Base-by-base conservation (phyloP, 306 rosid species). In the Ceratonia siliqua region DNA sequence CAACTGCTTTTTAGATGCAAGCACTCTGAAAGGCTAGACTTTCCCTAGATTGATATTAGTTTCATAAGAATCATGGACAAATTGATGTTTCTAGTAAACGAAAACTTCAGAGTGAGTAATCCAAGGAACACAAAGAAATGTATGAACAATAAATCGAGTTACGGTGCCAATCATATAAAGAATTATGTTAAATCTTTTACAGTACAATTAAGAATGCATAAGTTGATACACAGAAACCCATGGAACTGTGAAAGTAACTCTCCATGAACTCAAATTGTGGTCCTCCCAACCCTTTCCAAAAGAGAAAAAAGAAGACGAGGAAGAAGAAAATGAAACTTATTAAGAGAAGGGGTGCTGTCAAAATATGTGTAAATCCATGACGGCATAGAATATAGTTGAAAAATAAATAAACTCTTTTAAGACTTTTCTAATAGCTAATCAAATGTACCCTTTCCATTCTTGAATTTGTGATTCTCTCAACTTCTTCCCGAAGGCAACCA, bases 401-500 rank as follows among this genome's bases (percentile, higher is more conserved):
- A 45, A 73, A 14, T 6, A 46, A 28, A 46, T 9, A 55, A 49
- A 62, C 0, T 46, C 25, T 66, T 76, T 35, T 21, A 76, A 17
- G 22, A 66, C 55, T 18, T 66, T 35, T 20, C 27, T 12, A 41
- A 8, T 21, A 28, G 20, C 6, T 14, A 35, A 43, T 66, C 15
- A 49, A 42, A 55, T 72, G 32, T 90, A 92, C 98, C 88, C 80
- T 68, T 86, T 85, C 98, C 98, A 92, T 90, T 92, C 98, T 83
- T 85, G 87, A 82, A 92, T 74, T 65, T 87, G 94, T 27, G 85
- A 82, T 81, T 90, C 96, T 88, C 98, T 87, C 81, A 92, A 79
- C 87, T 87, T 92, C 80, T 92, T 92, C 55, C 98, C 96, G 25
- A 90, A 92, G 32, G 83, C 91, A 62, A 92, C 98, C 98, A 92